Evolutionary conservation across 371 early-diverging fungal genomes (phyloP).

Genomic region (Circinella minor): DNA sequence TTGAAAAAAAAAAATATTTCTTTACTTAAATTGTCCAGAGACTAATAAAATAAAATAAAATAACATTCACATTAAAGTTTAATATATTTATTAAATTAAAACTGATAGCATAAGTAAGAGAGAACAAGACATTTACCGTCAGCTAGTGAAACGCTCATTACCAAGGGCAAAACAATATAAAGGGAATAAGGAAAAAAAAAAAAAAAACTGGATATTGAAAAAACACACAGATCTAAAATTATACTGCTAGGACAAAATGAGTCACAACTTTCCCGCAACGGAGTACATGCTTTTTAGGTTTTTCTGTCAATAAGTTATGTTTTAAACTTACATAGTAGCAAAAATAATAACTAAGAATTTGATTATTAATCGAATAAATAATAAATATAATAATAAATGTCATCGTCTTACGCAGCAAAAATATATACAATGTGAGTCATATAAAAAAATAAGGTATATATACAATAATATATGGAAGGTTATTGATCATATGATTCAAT

Average conservation of each 20-base stretch:
- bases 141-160: slow-evolving; percentile 22
- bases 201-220: too few species aligned
- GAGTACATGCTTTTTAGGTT: too few species aligned
- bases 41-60: slow-evolving; percentile 24
- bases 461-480: too few species aligned
- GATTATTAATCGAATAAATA: too few species aligned
- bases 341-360: too few species aligned
- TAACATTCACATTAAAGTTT: neutral
- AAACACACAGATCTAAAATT: neutral
- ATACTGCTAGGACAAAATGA: neutral
- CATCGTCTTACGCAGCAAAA: too few species aligned
- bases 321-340: neutral
- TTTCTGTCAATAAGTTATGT: too few species aligned
- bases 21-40: slow-evolving; percentile 60
- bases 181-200: neutral
- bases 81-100: neutral
- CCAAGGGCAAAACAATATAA: slow-evolving; percentile 3
- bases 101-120: neutral
- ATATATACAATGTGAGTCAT: slow-evolving; percentile 1
- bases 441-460: neutral
- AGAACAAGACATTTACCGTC: slow-evolving; percentile 5
- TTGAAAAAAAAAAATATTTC: neutral
- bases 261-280: neutral
- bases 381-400: too few species aligned
- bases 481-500: too few species aligned